Conservation (phyloP, 371 early-diverging fungal species). For the Mortierella sp. region DNA sequence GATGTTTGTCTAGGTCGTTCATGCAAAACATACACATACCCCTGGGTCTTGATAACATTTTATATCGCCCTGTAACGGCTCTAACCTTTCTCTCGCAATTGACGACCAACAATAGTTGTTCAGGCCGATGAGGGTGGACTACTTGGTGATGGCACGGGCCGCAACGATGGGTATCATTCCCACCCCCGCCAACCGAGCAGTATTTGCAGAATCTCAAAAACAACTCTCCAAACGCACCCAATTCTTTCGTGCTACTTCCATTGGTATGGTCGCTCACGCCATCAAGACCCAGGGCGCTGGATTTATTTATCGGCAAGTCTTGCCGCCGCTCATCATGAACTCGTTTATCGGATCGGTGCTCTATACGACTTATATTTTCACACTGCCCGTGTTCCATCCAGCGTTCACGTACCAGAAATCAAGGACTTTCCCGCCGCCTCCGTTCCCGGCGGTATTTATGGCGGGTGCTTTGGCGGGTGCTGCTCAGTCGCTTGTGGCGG, state of each 20-base stretch:
- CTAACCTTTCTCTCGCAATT: background rate
- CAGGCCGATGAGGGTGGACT: conserved; percentile 85
- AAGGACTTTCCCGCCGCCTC: conserved; percentile 72
- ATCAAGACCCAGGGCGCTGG: conserved; percentile 67
- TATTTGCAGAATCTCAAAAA: background rate
- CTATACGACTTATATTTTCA: conserved; percentile 72
- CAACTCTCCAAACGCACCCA: conserved; percentile 30
- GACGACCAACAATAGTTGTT: conserved; percentile 65
- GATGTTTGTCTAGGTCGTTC: background rate
- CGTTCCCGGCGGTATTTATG: conserved; percentile 70
- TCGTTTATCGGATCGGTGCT: conserved; percentile 81
- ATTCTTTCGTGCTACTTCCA: conserved; percentile 77
- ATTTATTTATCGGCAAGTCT: conserved; percentile 79
- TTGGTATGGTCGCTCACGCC: conserved; percentile 82
- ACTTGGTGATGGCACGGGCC: conserved; percentile 83
- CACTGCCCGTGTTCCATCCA: conserved; percentile 71
- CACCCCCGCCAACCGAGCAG: conserved; percentile 52
- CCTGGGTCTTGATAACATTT: background rate
- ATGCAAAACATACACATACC: background rate
- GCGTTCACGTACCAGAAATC: conserved; percentile 69
- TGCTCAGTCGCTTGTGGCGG: conserved; percentile 81
- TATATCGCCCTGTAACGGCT: background rate
- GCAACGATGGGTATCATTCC: conserved; percentile 65
- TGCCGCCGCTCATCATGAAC: conserved; percentile 84
- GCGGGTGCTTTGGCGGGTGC: conserved; percentile 83